Evolutionary conservation across 2,329 filamentous ascomycete genomes (phyloP), one percentile per base, ranked within the genome.

Genomic region (Dactylonectria estremocensis): DNA sequence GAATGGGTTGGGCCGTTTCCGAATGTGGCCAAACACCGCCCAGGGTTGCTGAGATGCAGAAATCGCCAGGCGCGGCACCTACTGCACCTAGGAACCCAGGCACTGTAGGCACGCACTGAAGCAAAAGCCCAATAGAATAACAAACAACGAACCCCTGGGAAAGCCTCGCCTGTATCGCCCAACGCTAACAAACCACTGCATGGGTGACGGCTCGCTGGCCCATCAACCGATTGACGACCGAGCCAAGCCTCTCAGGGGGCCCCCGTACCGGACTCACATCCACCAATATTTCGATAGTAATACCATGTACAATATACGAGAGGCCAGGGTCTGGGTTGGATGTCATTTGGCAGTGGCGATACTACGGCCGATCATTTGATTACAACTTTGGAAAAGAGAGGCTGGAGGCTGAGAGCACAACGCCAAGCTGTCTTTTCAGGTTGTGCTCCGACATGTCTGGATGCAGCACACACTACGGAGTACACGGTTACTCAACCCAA

Each of bases 221-320:
- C 68, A 69, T 61, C 70, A 72, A 72, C 50, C 43, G 45, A 54
- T 72, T 69, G 63, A 71, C 70, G 46, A 73, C 70, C 52, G 55
- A 55, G 53, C 52, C 40, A 43, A 43, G 40, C 14, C 40, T n/a
- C 40, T n/a, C 50, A 35, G 13, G 50, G 50, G n/a, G 5, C 35
- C 53, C 53, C 53, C 13, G 18, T 14, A 14, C 37, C 24, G 24
- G 16, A 28, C 24, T 28, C 43, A n/a, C 20, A 28, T 45, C 52
- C 61, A 62, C 22, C 16, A 52, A 33, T 52, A 52, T 31, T 33
- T 52, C 49, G 24, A 33, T n/a, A 48, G 22, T 7, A 22, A 22
- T 22, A 24, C 20, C 3, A 13, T 16, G n/a, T 61, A 37, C 50
- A 16, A 16, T 37, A 16, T 52, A 53, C 61, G 33, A 57, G 13